These are phyloP conservation scores for Amesomyces nigricolor DNA, from an alignment of 2,329 filamentous ascomycete species.

Conservation along the genomic window DNA sequence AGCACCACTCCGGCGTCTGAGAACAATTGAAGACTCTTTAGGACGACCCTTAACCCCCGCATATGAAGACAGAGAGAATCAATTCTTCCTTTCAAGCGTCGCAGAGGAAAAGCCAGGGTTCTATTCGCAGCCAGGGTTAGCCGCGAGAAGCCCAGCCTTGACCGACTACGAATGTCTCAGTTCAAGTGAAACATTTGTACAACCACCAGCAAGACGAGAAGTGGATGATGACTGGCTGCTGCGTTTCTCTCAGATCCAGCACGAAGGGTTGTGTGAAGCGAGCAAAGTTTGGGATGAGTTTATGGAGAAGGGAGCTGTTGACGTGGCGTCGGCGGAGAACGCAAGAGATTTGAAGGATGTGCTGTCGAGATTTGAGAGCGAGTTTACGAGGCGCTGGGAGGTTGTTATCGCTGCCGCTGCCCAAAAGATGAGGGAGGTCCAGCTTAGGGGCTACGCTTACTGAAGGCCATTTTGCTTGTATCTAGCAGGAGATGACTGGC, in stretches of 20 bases:
- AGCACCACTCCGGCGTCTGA: not conserved
- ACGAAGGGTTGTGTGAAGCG: conserved; percentile 19
- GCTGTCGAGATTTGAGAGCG: conserved; percentile 12
- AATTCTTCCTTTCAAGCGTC: not conserved
- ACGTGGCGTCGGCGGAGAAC: conserved; percentile 7
- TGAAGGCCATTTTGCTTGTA: not conserved
- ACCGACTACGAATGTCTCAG: not conserved
- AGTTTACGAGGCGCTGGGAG: conserved; percentile 15
- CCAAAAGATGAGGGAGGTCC: conserved; percentile 17
- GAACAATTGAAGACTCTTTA: not conserved
- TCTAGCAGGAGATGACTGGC: no score
- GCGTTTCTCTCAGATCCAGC: conserved; percentile 10
- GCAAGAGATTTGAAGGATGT: conserved; percentile 7
- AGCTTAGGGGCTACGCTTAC: not conserved
- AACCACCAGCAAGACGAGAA: not conserved
- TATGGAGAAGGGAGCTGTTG: conserved; percentile 14
- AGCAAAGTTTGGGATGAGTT: conserved; percentile 22
- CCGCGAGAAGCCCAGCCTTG: not conserved
- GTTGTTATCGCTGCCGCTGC: conserved; percentile 7
- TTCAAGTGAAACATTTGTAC: conserved; percentile 4
- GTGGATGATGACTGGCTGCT: conserved; percentile 6
- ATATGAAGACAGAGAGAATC: not conserved
- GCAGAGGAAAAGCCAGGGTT: not conserved
- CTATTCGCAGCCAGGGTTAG: not conserved
- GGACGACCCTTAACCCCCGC: no score